These are phyloP conservation scores for Murraya koenigii DNA, from an alignment of 345 rosid species.

Conservation along the genomic window DNA sequence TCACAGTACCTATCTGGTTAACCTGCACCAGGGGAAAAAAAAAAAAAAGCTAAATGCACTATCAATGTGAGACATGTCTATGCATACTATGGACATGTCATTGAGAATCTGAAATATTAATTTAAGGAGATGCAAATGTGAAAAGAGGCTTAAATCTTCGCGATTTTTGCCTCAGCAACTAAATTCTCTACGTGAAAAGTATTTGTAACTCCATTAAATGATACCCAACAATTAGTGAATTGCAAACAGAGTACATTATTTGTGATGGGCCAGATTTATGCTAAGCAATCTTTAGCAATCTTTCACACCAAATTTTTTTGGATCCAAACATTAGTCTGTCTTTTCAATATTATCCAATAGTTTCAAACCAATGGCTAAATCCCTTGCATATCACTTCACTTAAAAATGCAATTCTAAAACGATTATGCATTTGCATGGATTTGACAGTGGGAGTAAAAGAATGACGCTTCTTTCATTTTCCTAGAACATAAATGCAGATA, in stretches of 20 bases:
- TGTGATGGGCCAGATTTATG: neutral
- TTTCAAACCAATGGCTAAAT: neutral
- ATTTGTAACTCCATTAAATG: neutral
- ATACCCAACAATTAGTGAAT: neutral
- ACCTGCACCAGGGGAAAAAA: conserved; percentile 43
- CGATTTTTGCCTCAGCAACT: neutral
- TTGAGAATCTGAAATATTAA: neutral
- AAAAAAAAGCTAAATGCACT: conserved; percentile 4
- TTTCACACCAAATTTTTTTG: neutral
- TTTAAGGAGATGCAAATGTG: neutral
- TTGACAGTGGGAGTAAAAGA: neutral
- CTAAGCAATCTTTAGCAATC: neutral
- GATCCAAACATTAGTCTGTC: neutral
- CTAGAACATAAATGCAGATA: neutral
- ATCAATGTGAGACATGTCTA: neutral
- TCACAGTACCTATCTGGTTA: conserved; percentile 96
- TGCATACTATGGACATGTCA: neutral
- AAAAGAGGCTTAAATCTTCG: neutral
- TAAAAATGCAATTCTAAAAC: neutral
- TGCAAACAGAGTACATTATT: neutral
- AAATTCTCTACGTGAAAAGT: neutral
- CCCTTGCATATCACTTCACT: neutral
- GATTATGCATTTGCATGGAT: neutral
- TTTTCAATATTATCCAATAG: neutral
- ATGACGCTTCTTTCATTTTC: neutral